Evolutionary conservation across 2,329 filamentous ascomycete species (phyloP), one percentile per base, ranked within the genome.

Genomic region (Monosporascus sp.): DNA sequence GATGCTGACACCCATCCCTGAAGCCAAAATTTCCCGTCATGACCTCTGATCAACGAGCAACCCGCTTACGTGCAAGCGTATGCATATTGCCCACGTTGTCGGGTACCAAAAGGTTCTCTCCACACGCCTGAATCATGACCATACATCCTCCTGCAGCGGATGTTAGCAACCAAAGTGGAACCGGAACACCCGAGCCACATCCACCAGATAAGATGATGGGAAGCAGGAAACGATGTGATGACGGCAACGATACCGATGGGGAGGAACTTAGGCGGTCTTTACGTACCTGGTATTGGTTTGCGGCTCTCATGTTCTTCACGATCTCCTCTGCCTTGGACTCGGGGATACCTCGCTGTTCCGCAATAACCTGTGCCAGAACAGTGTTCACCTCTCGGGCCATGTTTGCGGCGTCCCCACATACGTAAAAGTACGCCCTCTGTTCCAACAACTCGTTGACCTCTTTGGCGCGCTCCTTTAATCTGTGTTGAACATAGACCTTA

Each of bases 401-500:
- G 76, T 96, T 92, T 53, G 94, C 89, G 1, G 95, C 95, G 69
- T 99, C 94, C 74, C 94, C 94, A 66, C 95, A 99, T 54, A 99
- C 93, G 71, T 99, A 99, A 71, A 99, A 92, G 74, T 94, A 97
- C 5, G 91, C 94, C 70, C 92, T 89, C 72, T 91, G 79, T 61
- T 88, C 79, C 9, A 99, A 79, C 1, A 99, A 83, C 60, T 93
- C 86, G 73, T 96, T 93, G 74, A 99, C 81, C 64, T 96, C 85
- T 65, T 89, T 82, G 55, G 89, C 86, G 49, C 86, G 80, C 72
- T 97, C 90, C 74, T 89, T 87, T 56, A 99, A 80, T 57, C 89
- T 83, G 73, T 99, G 91, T 74, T 99, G 94, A 22, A 99, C 94
- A 68, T 99, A 99, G 38, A 99, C 89, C 76, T 99, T 99, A 72